Conservation (phyloP, 2,329 filamentous ascomycete genomes). For the Pestalotiopsis sp. region DNA sequence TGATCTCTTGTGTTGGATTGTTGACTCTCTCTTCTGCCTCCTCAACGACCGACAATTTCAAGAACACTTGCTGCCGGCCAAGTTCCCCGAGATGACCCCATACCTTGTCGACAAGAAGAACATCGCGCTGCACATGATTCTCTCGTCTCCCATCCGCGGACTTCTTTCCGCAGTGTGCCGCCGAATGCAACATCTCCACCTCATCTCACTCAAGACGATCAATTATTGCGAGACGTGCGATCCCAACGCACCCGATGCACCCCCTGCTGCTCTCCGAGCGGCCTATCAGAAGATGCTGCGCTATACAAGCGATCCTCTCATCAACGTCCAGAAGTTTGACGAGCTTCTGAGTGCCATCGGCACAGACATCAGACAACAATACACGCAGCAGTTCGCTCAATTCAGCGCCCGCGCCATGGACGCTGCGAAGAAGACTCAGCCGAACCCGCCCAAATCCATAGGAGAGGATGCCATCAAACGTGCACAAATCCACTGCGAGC, state of each 20-base stretch:
- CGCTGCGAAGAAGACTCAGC: constrained; percentile 40
- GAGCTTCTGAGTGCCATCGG: constrained; percentile 56
- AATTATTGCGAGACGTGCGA: constrained; percentile 49
- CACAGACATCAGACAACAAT: constrained; percentile 52
- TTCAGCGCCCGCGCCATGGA: constrained; percentile 48
- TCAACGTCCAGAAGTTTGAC: constrained; percentile 65
- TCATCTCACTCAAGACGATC: constrained; percentile 49
- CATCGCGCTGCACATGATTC: constrained; percentile 63
- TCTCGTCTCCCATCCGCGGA: constrained; percentile 74
- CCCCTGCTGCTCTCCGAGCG: constrained; percentile 54
- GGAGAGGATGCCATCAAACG: constrained; percentile 41
- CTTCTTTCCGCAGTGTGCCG: constrained; percentile 72
- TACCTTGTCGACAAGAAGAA: constrained; percentile 59
- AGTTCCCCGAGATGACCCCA: constrained; percentile 50
- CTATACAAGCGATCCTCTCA: constrained; percentile 50
- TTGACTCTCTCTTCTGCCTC: constrained; percentile 60
- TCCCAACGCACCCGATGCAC: constrained; percentile 41
- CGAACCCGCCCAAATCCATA: constrained; percentile 34
- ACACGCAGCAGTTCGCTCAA: constrained; percentile 47
- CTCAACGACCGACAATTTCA: constrained; percentile 55
- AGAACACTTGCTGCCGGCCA: constrained; percentile 47
- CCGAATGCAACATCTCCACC: constrained; percentile 61
- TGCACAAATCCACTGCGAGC: constrained; percentile 52
- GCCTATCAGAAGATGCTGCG: constrained; percentile 58
- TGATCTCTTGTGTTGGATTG: constrained; percentile 67